Base-by-base conservation (phyloP, 257 asterid genomes). In the Knoxia roxburghii region DNA sequence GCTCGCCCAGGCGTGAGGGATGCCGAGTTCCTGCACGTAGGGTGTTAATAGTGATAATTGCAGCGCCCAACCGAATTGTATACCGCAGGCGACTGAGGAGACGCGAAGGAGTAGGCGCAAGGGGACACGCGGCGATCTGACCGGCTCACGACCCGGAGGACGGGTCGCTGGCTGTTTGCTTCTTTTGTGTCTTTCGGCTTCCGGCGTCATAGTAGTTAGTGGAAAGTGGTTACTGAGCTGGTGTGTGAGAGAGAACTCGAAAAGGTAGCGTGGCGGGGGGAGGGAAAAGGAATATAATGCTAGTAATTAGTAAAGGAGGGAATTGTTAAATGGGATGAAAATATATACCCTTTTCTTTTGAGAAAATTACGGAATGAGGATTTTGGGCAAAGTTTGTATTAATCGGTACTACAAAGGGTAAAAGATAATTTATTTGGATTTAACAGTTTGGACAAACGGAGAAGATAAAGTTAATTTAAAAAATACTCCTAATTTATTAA, bases 61-160 rank as follows among this genome's bases (percentile, higher is more conserved):
- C 35, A 92, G 73, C 15, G 98, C 98, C 98, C 98, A 92, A 1
- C 98, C 98, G 75, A 89, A 92, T 76, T 92, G 98, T n/a, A 92
- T 89, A 39, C 98, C 98, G 68, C 95, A 76, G 1, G 97, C 95
- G 10, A 92, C 89, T 4, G 98, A 87, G 0, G 98, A 82, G 2
- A 87, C 85, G 52, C 97, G 92, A 40, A 92, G 73, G 3, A 92
- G 87, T 0, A 83, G 75, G 0, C 89, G 76, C 24, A 92, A 71
- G 40, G 75, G 78, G 48, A 82, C 89, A 32, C 83, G 70, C 3
- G 46, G 39, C 0, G 68, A 41, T 50, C 68, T 72, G 37, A 43
- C 73, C 68, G 81, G 74, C 37, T 79, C 77, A 1, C 75, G 58
- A 27, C n/a, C 60, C 48, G 79, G 18, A 60, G 54, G 67, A 7